A percentile compares a stretch with the other conserved stretches of the same genome.
Conservation (phyloP, 2,329 filamentous ascomycete species). For the Nothomitra cinnamomea region DNA sequence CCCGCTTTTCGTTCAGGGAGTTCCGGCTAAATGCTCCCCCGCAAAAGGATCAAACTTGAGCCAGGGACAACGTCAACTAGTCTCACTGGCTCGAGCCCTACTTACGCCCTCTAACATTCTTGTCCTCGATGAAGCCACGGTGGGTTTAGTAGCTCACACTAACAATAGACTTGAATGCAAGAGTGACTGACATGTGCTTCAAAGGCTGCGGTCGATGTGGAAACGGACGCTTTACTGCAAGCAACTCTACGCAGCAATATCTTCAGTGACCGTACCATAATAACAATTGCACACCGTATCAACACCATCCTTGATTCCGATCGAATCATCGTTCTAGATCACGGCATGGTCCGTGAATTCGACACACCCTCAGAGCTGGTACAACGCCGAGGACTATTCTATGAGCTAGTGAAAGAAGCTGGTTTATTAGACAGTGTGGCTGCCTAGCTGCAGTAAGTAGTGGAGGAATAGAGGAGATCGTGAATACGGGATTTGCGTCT, state of each 20-base stretch:
- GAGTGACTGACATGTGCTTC: constrained; percentile 6
- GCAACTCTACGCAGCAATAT: constrained; percentile 43
- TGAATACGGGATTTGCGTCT: no score
- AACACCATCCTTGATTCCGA: constrained; percentile 88
- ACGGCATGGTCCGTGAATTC: constrained; percentile 81
- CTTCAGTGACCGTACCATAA: constrained; percentile 88
- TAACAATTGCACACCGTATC: constrained; percentile 95
- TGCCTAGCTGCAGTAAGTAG: background rate
- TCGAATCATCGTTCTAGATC: constrained; percentile 83
- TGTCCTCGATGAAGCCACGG: constrained; percentile 91
- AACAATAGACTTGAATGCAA: background rate
- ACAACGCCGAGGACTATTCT: constrained; percentile 61
- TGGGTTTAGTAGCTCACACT: constrained; percentile 22
- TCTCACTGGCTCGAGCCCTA: constrained; percentile 84
- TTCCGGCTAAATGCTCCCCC: constrained; percentile 2
- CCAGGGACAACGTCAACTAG: constrained; percentile 82
- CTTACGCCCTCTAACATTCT: constrained; percentile 93
- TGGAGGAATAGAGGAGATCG: background rate
- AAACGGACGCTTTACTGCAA: constrained; percentile 49
- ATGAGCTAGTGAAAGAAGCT: constrained; percentile 80
- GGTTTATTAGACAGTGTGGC: constrained; percentile 41
- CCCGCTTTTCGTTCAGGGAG: background rate
- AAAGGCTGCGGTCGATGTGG: constrained; percentile 49
- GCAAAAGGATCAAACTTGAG: constrained; percentile 78
- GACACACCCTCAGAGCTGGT: constrained; percentile 70